phyloP scores from a whole-genome alignment of 2,329 filamentous ascomycete species.

The Fusarium equiseti region DNA sequence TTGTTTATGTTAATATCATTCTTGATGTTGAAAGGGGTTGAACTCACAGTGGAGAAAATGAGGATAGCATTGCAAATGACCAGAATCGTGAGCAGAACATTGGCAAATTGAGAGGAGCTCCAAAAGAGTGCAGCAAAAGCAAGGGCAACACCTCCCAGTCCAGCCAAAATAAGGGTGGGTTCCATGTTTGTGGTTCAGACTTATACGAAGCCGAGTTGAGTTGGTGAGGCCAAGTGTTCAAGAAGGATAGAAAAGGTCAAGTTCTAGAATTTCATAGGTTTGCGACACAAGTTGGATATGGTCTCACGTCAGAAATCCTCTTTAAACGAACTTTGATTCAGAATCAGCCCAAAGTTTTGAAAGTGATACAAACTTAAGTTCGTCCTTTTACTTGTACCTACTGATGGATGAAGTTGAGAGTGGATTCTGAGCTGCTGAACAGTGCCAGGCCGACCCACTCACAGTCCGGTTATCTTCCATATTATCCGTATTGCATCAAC shows the following conservation, averaged over 20 bases:
- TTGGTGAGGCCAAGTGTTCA: conserved; percentile 36
- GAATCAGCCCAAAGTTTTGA: neutral
- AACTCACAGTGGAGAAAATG: conserved; percentile 51
- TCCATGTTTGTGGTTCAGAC: conserved; percentile 10
- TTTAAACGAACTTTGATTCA: neutral
- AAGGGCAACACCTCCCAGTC: neutral
- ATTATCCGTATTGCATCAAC: neutral
- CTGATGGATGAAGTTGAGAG: conserved; percentile 15
- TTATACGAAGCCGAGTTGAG: neutral
- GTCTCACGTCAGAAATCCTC: neutral
- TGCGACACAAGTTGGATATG: neutral
- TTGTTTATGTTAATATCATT: conserved; percentile 24
- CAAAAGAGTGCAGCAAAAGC: conserved; percentile 3
- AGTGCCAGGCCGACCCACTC: neutral
- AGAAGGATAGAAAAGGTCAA: neutral
- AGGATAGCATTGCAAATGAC: conserved; percentile 36
- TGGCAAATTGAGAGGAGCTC: conserved; percentile 6
- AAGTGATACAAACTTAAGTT: neutral
- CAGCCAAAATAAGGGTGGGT: conserved; percentile 2
- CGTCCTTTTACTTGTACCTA: neutral
- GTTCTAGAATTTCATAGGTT: neutral
- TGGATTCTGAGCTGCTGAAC: neutral
- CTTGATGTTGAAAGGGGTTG: neutral
- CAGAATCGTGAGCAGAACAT: conserved; percentile 27
- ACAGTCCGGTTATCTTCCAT: neutral